Conservation (phyloP, 257 asterid species). For the Anisodus tanguticus region DNA sequence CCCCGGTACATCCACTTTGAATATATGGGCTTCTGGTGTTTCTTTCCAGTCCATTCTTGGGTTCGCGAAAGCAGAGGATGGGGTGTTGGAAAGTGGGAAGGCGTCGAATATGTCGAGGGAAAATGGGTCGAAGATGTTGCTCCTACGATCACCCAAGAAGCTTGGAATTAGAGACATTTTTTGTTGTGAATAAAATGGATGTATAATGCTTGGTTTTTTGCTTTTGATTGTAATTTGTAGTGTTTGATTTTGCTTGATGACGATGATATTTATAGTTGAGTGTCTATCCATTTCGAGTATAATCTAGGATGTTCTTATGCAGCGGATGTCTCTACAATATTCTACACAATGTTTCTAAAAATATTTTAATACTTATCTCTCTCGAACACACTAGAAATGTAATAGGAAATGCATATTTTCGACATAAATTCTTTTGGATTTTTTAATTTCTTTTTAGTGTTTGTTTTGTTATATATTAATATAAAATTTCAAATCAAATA, state of each 20-base stretch:
- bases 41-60: slow-evolving; percentile 17
- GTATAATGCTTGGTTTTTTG: not conserved
- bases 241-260: not conserved
- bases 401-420: too few species aligned
- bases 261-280: not conserved
- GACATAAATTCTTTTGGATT: too few species aligned
- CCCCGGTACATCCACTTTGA: not conserved
- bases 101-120: not conserved
- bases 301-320: slow-evolving; percentile 4
- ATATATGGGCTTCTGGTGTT: not conserved
- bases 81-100: not conserved
- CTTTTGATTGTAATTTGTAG: not conserved
- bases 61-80: not conserved
- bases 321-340: not conserved
- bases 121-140: not conserved
- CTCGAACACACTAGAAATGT: too few species aligned
- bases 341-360: not conserved
- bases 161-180: slow-evolving; percentile 1
- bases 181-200: too few species aligned
- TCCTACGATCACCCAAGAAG: slow-evolving; percentile 10
- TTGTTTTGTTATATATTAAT: too few species aligned
- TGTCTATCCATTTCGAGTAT: not conserved
- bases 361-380: too few species aligned
- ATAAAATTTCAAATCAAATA: too few species aligned
- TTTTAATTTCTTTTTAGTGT: too few species aligned